Evolutionary conservation across 495 filamentous ascomycete species (phyloP).

Genomic region (Penicillium bovifimosum): DNA sequence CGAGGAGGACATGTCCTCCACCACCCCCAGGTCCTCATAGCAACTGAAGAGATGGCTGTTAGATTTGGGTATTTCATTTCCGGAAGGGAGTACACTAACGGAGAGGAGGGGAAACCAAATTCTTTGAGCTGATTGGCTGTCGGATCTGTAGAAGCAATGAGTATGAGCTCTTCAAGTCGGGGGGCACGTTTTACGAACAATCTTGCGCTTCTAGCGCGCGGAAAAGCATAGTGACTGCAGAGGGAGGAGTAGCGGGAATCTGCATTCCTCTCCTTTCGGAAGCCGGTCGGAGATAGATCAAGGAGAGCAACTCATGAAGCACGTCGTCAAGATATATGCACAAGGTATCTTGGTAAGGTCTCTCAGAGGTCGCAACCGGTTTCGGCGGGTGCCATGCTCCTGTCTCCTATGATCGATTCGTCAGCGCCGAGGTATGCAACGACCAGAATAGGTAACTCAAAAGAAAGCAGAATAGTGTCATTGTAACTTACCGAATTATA

Average conservation of each 20-base stretch:
- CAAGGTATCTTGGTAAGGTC: conserved; percentile 40
- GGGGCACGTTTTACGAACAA: conserved; percentile 30
- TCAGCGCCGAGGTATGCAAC: conserved; percentile 6
- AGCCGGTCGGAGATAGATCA: conserved; percentile 40
- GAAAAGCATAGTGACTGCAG: conserved; percentile 36
- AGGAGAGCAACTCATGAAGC: conserved; percentile 44
- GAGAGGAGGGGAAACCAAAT: conserved; percentile 34
- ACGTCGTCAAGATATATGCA: conserved; percentile 52
- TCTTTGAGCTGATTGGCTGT: conserved; percentile 23
- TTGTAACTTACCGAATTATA: conserved; percentile 28
- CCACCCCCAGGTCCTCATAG: conserved; percentile 41
- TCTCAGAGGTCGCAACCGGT: conserved; percentile 27
- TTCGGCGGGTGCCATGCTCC: conserved; percentile 45
- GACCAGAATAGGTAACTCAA: too few species aligned
- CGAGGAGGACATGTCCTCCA: conserved; percentile 39
- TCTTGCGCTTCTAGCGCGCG: conserved; percentile 43
- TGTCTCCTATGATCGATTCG: conserved; percentile 21
- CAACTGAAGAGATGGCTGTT: conserved; percentile 20
- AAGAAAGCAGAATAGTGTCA: background rate
- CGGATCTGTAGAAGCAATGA: conserved; percentile 23
- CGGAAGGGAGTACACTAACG: background rate
- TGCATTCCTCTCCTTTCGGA: conserved; percentile 41
- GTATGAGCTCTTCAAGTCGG: background rate
- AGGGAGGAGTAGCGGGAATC: conserved; percentile 21
- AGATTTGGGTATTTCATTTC: conserved; percentile 1